A percentile compares a stretch with the other conserved stretches of the same genome.
Conservation (phyloP, 73 alveolate genomes). For the Paramecium caudatum region DNA sequence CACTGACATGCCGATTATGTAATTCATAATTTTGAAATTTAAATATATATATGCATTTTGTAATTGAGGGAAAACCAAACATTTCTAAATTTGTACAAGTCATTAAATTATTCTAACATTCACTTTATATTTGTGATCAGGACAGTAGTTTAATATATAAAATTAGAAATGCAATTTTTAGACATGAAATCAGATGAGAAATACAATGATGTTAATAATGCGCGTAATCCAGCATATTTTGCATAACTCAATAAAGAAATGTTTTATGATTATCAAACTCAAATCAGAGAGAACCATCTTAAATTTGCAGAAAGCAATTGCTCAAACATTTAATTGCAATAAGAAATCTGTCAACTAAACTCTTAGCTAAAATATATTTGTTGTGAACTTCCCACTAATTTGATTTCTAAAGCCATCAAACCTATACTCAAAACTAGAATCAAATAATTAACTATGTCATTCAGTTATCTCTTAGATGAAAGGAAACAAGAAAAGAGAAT, state of each 20-base stretch:
- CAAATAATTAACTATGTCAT: neutral
- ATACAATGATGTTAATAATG: constrained; percentile 11
- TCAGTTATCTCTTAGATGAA: neutral
- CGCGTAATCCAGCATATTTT: constrained; percentile 12
- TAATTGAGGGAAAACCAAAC: constrained; percentile 34
- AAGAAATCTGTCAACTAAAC: constrained; percentile 1
- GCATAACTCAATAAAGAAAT: constrained; percentile 22
- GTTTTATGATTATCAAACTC: constrained; percentile 8
- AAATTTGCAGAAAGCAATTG: constrained; percentile 34
- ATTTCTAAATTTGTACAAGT: neutral
- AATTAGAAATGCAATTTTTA: constrained; percentile 14
- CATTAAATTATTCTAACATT: neutral
- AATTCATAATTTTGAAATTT: constrained; percentile 45
- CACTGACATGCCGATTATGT: constrained; percentile 52
- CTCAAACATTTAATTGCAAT: neutral
- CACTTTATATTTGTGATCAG: constrained; percentile 7
- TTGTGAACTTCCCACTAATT: constrained; percentile 10
- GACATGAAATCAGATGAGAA: neutral
- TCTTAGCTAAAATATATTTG: constrained; percentile 30
- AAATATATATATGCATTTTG: neutral
- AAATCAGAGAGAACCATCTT: constrained; percentile 33
- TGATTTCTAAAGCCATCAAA: neutral
- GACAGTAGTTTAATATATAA: constrained; percentile 18
- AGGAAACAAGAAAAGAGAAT: neutral
- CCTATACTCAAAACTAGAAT: neutral